Percentiles rank a stretch among this genome's conserved stretches.
phyloP scores from a whole-genome alignment of 1,139 yeast species.

The Candida smagusa region DNA sequence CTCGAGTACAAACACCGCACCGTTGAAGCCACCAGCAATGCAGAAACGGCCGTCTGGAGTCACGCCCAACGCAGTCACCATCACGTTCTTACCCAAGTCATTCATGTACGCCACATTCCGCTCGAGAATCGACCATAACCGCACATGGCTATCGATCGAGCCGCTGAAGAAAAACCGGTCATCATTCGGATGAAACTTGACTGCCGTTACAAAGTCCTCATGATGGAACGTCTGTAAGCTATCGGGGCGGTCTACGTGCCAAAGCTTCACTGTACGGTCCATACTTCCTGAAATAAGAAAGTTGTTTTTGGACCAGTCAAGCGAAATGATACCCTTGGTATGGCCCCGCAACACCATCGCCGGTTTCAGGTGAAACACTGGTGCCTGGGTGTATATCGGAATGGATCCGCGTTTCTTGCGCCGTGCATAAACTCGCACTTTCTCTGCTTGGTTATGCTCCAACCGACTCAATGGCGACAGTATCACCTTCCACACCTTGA shows the following conservation, averaged over 20 bases:
- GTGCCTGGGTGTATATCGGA: slow-evolving; percentile 49
- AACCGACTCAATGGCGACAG: slow-evolving; percentile 63
- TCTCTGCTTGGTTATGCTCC: slow-evolving; percentile 29
- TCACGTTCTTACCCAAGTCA: slow-evolving; percentile 50
- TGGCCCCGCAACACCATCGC: slow-evolving; percentile 64
- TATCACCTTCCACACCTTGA: slow-evolving; percentile 78
- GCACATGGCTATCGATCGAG: slow-evolving; percentile 71
- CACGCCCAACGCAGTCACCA: slow-evolving; percentile 68
- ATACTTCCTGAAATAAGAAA: slow-evolving; percentile 78
- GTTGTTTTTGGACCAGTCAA: slow-evolving; percentile 89
- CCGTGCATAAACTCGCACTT: not conserved
- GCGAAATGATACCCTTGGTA: slow-evolving; percentile 60
- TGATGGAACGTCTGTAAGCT: slow-evolving; percentile 69
- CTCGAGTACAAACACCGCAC: slow-evolving; percentile 59
- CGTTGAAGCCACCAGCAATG: slow-evolving; percentile 80
- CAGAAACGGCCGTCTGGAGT: slow-evolving; percentile 67
- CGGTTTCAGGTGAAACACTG: slow-evolving; percentile 78
- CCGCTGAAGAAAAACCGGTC: slow-evolving; percentile 87
- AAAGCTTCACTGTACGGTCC: slow-evolving; percentile 78
- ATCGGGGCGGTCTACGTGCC: slow-evolving; percentile 73
- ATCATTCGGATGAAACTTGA: slow-evolving; percentile 80
- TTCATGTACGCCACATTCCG: slow-evolving; percentile 30
- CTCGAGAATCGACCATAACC: slow-evolving; percentile 85
- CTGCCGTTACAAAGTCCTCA: slow-evolving; percentile 79
- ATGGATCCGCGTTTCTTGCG: slow-evolving; percentile 2